Base-by-base conservation (phyloP, 306 rosid genomes). In the Malus fusca region DNA sequence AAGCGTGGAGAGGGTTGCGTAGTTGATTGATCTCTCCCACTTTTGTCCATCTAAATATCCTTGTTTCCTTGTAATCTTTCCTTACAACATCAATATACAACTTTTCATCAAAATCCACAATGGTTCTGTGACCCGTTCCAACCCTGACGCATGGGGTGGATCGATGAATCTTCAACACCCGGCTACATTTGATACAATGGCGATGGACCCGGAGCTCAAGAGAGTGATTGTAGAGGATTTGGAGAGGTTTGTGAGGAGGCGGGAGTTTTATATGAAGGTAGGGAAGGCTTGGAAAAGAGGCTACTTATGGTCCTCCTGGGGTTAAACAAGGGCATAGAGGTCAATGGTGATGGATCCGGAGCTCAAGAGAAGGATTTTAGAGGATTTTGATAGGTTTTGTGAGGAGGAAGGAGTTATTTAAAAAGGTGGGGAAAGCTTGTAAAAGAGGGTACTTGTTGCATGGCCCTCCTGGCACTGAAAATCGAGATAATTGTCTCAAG, bases 281-380 rank as follows among this genome's bases (percentile, higher is more conserved):
- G 88, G 86, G 12, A 85, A 79, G 79, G 82, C 88, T 13, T 85
- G 88, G 88, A 85, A 85, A 58, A 68, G 84, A 48, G 88, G 88
- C 35, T 85, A 85, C 18, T 73, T 85, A 33, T 1, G 37, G 1
- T 33, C 37, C 37, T 33, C 37, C 7, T 33, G 37, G 37, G 37
- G 37, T 33, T 33, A 33, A 33, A 1, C 40, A 35, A 35, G 40
- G 40, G 40, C 40, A 35, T 35, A 35, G 40, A 35, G 40, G 40
- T 35, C 40, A 26, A 22, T 28, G 60, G 74, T 60, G 25, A 69
- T 69, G 43, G 74, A 69, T 8, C 61, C 61, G 17, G 61, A 48
- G 61, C 42, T 48, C 3, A 53, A 71, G 65, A 71, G 21, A n/a
- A 71, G 33, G 51, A 26, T 21, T 7, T 53, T 19, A 12, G 13